Evolutionary conservation across 352 stramenopile genomes (phyloP), one percentile per base, ranked within the genome.

Genomic region (Globisporangium carolinianum): DNA sequence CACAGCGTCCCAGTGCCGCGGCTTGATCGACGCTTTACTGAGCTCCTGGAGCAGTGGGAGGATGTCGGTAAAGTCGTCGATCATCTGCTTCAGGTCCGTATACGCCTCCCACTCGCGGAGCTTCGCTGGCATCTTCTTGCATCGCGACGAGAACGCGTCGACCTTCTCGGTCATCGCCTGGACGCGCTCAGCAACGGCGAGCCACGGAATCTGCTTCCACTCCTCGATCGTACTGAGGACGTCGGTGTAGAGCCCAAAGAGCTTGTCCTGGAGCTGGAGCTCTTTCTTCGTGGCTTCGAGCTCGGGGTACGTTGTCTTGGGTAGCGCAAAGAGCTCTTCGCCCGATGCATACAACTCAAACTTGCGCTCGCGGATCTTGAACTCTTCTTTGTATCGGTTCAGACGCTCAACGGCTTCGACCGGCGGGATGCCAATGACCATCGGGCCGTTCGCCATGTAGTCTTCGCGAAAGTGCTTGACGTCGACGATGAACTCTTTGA

Each of bases 201-300:
- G 69, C 96, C 96, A 99, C n/a, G 89, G 78, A 50, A 97, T 97
- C 49, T 96, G 83, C 68, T 98, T 98, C 95, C 95, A 99, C 50
- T 98, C 92, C 67, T 98, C 96, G 36, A 99, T 96, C 24, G 94
- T 98, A 51, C 89, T 89, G 45, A 98, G 83, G 8, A 99, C 97
- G 58, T 99, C 96, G 14, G 94, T 96, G 71, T 99, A 99, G 46
- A 99, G 68, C 7, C 94, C 93, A 72, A 98, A 99, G 1, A 98
- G 64, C 68, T 96, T 94, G 56, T 97, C 87, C 41, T 94, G 93
- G 35, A 99, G 73, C 47, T 96, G 80, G 0, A 99, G 78, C 57
- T 99, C 96, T 71, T 99, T 99, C 73, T 98, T 98, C 12, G 94
- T 98, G 65, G 94, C 93, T 53, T 98, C 91, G 24, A 99, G 69